Percentiles rank a stretch among this genome's conserved stretches.
Conservation (phyloP, 495 filamentous ascomycete species). For the Cladorrhinum samala region DNA sequence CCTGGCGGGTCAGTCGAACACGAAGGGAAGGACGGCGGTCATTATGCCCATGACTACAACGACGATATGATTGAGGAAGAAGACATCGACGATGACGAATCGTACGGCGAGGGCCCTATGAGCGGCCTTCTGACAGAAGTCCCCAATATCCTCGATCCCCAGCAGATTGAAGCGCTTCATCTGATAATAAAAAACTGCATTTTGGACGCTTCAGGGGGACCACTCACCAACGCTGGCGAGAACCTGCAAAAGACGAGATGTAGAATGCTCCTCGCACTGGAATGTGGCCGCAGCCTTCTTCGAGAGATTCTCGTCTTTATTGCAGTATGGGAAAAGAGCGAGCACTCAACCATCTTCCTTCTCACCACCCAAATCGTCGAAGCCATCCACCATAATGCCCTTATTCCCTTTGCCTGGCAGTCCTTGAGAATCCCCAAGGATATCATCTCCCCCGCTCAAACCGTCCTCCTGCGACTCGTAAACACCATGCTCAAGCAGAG, state of each 20-base stretch:
- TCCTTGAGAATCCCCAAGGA: slow-evolving; percentile 89
- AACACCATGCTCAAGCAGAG: slow-evolving; percentile 77
- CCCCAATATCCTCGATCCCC: slow-evolving; percentile 85
- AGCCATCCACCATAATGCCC: slow-evolving; percentile 75
- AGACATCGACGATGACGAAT: slow-evolving; percentile 75
- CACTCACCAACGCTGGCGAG: slow-evolving; percentile 48
- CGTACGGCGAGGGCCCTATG: slow-evolving; percentile 75
- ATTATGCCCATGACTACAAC: slow-evolving; percentile 39
- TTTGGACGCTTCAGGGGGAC: slow-evolving; percentile 57
- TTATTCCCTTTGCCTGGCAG: slow-evolving; percentile 85
- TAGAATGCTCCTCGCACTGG: slow-evolving; percentile 78
- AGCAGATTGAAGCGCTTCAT: slow-evolving; percentile 88
- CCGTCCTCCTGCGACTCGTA: slow-evolving; percentile 81
- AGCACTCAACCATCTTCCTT: slow-evolving; percentile 88
- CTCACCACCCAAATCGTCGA: slow-evolving; percentile 94
- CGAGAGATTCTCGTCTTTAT: slow-evolving; percentile 92
- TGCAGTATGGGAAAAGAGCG: slow-evolving; percentile 88
- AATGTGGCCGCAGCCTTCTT: slow-evolving; percentile 79
- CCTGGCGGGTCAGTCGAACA: slow-evolving; percentile 46
- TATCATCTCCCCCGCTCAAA: slow-evolving; percentile 90
- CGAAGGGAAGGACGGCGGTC: slow-evolving; percentile 36
- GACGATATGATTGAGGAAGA: slow-evolving; percentile 56
- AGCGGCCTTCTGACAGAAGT: slow-evolving; percentile 85
- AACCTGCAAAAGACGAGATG: slow-evolving; percentile 83
- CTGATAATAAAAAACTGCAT: slow-evolving; percentile 93